phyloP scores from a whole-genome alignment of 345 rosid genomes.

The Moringa oleifera region DNA sequence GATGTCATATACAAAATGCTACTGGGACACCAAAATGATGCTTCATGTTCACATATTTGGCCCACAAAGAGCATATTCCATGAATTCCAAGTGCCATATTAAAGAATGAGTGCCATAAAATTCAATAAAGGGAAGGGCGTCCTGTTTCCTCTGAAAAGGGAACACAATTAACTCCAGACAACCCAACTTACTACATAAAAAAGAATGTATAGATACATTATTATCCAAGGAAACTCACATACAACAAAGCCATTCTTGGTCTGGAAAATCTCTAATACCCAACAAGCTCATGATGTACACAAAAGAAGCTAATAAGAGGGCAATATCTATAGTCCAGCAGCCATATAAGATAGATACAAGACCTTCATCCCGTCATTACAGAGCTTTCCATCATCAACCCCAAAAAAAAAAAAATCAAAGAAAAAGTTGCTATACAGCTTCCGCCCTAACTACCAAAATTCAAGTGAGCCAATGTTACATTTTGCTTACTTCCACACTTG shows the following conservation, averaged over 20 bases:
- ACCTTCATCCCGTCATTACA: slow-evolving; percentile 8
- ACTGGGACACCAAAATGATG: no score
- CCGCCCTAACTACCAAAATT: slow-evolving; percentile 32
- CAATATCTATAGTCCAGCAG: no score
- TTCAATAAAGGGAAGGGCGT: slow-evolving; percentile 9
- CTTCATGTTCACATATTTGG: no score
- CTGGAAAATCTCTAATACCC: not conserved
- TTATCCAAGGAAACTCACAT: not conserved
- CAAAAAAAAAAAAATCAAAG: not conserved
- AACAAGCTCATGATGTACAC: not conserved
- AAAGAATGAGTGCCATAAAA: no score
- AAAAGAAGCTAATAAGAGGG: not conserved
- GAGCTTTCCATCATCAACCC: slow-evolving; percentile 4
- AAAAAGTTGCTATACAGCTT: slow-evolving; percentile 18
- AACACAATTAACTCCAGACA: not conserved
- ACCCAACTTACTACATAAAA: slow-evolving; percentile 17
- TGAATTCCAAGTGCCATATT: no score
- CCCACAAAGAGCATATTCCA: no score
- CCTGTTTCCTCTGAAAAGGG: not conserved
- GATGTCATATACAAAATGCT: no score
- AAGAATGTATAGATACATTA: slow-evolving; percentile 10
- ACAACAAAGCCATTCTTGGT: not conserved
- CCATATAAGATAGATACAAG: slow-evolving; percentile 1
- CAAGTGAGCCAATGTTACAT: not conserved
- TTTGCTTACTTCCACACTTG: slow-evolving; percentile 8